phyloP scores from a whole-genome alignment of 106 monocot genomes.

The Allium sativum region DNA sequence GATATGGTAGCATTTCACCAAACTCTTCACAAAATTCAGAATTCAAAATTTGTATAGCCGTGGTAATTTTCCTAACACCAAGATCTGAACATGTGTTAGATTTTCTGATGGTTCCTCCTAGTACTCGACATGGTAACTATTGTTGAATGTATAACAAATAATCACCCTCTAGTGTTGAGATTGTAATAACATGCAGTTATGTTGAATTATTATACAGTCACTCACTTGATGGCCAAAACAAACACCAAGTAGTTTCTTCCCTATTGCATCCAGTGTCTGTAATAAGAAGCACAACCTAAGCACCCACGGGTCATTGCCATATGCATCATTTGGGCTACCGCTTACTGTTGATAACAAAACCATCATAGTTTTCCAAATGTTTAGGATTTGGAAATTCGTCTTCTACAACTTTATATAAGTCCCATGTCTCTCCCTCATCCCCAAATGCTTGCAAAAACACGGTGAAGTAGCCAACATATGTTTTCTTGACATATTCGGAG shows the following conservation, averaged over 20 bases:
- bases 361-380: constrained; percentile 46
- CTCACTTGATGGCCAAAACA: constrained; percentile 94
- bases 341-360: constrained; percentile 73
- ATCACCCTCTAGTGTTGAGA: too few species aligned
- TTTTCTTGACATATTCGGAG: constrained; percentile 66
- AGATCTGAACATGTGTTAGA: constrained; percentile 32
- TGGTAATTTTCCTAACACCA: constrained; percentile 24
- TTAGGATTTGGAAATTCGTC: constrained; percentile 52
- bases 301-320: constrained; percentile 68
- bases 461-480: constrained; percentile 70
- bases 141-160: too few species aligned
- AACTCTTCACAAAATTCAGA: too few species aligned
- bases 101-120: constrained; percentile 37
- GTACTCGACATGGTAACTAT: constrained; percentile 37
- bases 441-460: constrained; percentile 58
- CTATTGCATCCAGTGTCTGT: constrained; percentile 44
- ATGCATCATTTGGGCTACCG: constrained; percentile 75
- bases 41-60: not conserved
- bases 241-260: constrained; percentile 65
- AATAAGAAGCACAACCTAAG: constrained; percentile 46
- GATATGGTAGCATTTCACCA: too few species aligned
- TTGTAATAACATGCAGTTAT: too few species aligned
- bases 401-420: constrained; percentile 55
- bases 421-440: constrained; percentile 61
- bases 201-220: too few species aligned